Conservation (phyloP, 2,329 filamentous ascomycete genomes). For the Raffaelea albimanens region DNA sequence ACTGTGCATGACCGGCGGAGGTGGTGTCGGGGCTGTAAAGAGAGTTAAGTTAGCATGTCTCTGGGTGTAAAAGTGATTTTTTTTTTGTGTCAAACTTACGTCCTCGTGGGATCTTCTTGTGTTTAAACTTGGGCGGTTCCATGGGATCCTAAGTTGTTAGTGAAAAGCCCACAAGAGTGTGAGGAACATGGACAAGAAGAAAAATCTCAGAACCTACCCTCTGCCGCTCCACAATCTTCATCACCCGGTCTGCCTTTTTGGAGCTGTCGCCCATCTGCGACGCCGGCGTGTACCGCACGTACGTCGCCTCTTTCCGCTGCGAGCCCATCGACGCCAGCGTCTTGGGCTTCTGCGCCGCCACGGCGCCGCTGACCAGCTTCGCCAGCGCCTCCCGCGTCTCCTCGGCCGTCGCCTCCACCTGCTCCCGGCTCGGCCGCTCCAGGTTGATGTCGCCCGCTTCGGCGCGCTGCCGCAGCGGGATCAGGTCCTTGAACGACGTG, state of each 20-base stretch:
- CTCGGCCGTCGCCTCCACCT: slow-evolving; percentile 76
- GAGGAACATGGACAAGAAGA: not conserved
- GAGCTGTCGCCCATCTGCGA: slow-evolving; percentile 89
- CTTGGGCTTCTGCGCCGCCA: slow-evolving; percentile 91
- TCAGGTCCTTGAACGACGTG: slow-evolving; percentile 92
- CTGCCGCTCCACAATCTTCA: slow-evolving; percentile 96
- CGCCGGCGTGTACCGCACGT: slow-evolving; percentile 89
- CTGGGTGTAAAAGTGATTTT: too few relatives aligned
- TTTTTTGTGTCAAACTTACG: slow-evolving; percentile 12
- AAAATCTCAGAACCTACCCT: slow-evolving; percentile 23
- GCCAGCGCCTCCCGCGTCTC: slow-evolving; percentile 81
- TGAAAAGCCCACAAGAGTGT: too few relatives aligned
- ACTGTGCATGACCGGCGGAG: slow-evolving; percentile 89
- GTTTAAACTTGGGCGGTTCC: slow-evolving; percentile 97
- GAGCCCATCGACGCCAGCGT: slow-evolving; percentile 64
- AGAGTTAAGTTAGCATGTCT: not conserved
- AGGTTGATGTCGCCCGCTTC: slow-evolving; percentile 88
- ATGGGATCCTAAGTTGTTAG: slow-evolving; percentile 56
- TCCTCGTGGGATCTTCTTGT: slow-evolving; percentile 85
- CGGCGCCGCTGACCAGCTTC: slow-evolving; percentile 71
- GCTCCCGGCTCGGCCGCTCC: slow-evolving; percentile 72
- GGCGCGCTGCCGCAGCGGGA: slow-evolving; percentile 84
- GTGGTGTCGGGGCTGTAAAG: slow-evolving; percentile 61
- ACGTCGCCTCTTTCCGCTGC: slow-evolving; percentile 77
- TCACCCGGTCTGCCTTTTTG: slow-evolving; percentile 87